These are phyloP conservation scores for Blumeriella jaapii DNA, from an alignment of 2,329 filamentous ascomycete species.

Conservation along the genomic window DNA sequence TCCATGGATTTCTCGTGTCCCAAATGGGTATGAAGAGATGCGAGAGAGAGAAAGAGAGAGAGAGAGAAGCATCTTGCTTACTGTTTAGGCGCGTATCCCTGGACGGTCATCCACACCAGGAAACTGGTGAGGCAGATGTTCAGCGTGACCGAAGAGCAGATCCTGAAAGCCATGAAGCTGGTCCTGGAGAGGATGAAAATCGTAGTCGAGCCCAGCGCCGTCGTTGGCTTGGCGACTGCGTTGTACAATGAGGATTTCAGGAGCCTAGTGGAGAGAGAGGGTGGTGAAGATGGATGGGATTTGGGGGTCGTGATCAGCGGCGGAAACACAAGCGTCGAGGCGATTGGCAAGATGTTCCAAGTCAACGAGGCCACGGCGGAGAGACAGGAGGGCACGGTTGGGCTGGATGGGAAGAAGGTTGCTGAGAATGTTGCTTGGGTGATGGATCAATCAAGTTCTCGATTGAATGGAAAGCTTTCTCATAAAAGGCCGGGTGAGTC, in stretches of 20 bases:
- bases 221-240: constrained; percentile 71
- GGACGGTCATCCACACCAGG: constrained; percentile 62
- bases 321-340: constrained; percentile 46
- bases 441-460: no score
- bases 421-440: constrained; percentile 18
- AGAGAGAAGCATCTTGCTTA: no score
- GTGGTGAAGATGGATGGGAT: constrained; percentile 63
- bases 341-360: constrained; percentile 39
- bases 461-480: no score
- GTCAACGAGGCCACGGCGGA: constrained; percentile 6
- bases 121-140: constrained; percentile 59
- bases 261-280: constrained; percentile 55
- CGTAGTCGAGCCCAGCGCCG: constrained; percentile 78
- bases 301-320: constrained; percentile 49
- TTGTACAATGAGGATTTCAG: constrained; percentile 82
- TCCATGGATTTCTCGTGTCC: no score
- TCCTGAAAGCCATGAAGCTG: constrained; percentile 61
- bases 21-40: no score
- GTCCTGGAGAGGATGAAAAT: constrained; percentile 84
- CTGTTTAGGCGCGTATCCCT: constrained; percentile 57
- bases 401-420: constrained; percentile 13
- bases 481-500: no score
- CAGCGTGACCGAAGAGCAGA: constrained; percentile 71
- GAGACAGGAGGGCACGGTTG: constrained; percentile 12
- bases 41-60: no score